A percentile compares a stretch with the other conserved stretches of the same genome.
Conservation (phyloP, 352 stramenopile species). For the Globisporangium paddicum region DNA sequence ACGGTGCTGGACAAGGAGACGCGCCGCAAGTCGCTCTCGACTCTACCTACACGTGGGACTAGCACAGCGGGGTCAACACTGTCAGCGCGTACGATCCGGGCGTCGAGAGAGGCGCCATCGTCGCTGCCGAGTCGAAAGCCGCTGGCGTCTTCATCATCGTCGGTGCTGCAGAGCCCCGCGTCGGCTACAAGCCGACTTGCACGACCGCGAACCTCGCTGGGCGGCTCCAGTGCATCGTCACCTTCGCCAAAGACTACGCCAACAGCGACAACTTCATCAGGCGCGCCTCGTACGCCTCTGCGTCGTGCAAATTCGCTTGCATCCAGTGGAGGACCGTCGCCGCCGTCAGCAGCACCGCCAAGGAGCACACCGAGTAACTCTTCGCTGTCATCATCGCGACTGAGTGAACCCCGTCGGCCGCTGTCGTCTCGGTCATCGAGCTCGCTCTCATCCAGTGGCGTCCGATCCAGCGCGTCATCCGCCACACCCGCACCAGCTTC, state of each 20-base stretch:
- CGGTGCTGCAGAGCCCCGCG: slow-evolving; percentile 13
- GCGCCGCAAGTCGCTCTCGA: slow-evolving; percentile 42
- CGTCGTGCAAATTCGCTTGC: slow-evolving; percentile 19
- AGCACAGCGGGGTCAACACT: slow-evolving; percentile 17
- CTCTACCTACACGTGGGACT: slow-evolving; percentile 24
- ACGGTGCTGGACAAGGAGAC: slow-evolving; percentile 19
- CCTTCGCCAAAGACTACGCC: slow-evolving; percentile 15
- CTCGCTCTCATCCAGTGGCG: slow-evolving; percentile 1
- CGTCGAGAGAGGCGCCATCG: slow-evolving; percentile 9
- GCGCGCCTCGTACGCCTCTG: slow-evolving; percentile 18
- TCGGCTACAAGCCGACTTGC: slow-evolving; percentile 21
- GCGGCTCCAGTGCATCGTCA: slow-evolving; percentile 2
- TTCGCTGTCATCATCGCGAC: background rate
- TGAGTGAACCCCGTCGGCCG: slow-evolving; percentile 4
- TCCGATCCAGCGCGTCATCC: background rate
- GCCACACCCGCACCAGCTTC: background rate
- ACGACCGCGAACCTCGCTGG: slow-evolving; percentile 19
- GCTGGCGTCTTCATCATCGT: slow-evolving; percentile 14
- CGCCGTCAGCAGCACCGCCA: slow-evolving; percentile 12
- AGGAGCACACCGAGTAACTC: slow-evolving; percentile 17
- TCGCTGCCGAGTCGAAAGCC: slow-evolving; percentile 17
- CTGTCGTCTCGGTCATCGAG: slow-evolving; percentile 7
- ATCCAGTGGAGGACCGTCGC: slow-evolving; percentile 18
- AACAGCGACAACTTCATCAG: slow-evolving; percentile 3
- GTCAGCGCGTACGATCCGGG: slow-evolving; percentile 17